Conservation (phyloP, 768 basidiomycete genomes). For the Psilocybe tampanensis region DNA sequence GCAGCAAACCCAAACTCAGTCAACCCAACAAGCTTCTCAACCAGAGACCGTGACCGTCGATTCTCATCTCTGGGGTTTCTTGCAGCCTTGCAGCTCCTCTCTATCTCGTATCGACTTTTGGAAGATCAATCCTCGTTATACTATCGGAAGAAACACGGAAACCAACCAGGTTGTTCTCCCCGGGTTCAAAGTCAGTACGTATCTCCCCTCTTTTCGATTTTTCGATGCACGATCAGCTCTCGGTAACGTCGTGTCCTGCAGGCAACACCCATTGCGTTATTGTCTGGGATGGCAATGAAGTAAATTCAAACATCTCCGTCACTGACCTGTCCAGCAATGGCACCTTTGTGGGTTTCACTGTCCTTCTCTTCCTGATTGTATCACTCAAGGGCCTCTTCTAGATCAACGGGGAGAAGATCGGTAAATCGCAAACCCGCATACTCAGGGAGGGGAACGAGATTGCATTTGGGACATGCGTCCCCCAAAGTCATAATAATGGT, state of each 20-base stretch:
- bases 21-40: constrained; percentile 47
- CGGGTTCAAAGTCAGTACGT: constrained; percentile 77
- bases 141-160: constrained; percentile 54
- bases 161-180: constrained; percentile 60
- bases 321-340: constrained; percentile 71
- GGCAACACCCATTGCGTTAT: constrained; percentile 63
- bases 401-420: constrained; percentile 73
- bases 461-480: constrained; percentile 68
- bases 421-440: constrained; percentile 53
- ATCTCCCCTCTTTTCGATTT: neutral
- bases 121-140: constrained; percentile 50
- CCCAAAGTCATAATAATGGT: constrained; percentile 44
- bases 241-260: constrained; percentile 21
- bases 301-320: constrained; percentile 47
- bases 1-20: constrained; percentile 43
- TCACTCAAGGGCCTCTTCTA: constrained; percentile 26
- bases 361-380: neutral
- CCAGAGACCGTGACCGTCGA: constrained; percentile 29
- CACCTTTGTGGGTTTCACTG: constrained; percentile 55
- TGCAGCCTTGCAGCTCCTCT: constrained; percentile 60
- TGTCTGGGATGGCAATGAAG: constrained; percentile 57
- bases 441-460: constrained; percentile 85
- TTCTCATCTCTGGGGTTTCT: constrained; percentile 67
- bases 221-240: neutral
- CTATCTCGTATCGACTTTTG: constrained; percentile 64